These are phyloP conservation scores for Malassezia sympodialis DNA, from an alignment of 1,284 basidiomycete species.

Conservation along the genomic window DNA sequence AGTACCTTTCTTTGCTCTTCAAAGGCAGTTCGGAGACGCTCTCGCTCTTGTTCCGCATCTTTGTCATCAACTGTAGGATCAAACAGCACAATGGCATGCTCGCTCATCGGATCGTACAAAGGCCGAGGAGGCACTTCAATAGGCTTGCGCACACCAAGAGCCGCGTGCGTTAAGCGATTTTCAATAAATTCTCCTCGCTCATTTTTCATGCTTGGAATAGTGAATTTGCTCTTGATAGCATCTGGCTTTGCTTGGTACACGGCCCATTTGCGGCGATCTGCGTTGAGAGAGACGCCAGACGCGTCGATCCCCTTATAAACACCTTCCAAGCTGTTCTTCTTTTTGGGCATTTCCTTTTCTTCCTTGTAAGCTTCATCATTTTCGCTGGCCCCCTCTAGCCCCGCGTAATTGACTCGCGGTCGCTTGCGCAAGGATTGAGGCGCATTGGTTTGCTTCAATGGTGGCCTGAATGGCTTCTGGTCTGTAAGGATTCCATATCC, in stretches of 20 bases:
- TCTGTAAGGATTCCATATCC: constrained; percentile 33
- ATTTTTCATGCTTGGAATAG: constrained; percentile 72
- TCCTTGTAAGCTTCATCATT: constrained; percentile 16
- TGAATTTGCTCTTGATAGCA: constrained; percentile 55
- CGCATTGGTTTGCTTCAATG: constrained; percentile 21
- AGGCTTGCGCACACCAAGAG: constrained; percentile 76
- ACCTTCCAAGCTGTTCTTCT: constrained; percentile 33
- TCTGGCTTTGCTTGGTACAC: constrained; percentile 34
- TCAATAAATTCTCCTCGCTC: constrained; percentile 65
- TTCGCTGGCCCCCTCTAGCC: constrained; percentile 27
- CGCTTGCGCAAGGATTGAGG: constrained; percentile 26
- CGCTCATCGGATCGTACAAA: constrained; percentile 89
- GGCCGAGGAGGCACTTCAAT: constrained; percentile 78
- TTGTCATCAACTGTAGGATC: constrained; percentile 81
- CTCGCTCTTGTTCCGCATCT: constrained; percentile 33
- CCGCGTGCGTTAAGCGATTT: constrained; percentile 60
- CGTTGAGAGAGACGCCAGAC: constrained; percentile 39
- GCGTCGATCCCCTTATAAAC: constrained; percentile 44
- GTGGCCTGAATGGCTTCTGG: constrained; percentile 43
- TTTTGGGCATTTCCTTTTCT: constrained; percentile 9
- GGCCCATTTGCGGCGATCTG: constrained; percentile 35
- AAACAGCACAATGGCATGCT: constrained; percentile 92
- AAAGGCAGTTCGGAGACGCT: constrained; percentile 12
- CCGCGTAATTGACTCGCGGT: constrained; percentile 38
- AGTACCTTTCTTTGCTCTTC: constrained; percentile 18